Base-by-base conservation (phyloP, 2,329 filamentous ascomycete species). In the Arthrinium puccinioides region DNA sequence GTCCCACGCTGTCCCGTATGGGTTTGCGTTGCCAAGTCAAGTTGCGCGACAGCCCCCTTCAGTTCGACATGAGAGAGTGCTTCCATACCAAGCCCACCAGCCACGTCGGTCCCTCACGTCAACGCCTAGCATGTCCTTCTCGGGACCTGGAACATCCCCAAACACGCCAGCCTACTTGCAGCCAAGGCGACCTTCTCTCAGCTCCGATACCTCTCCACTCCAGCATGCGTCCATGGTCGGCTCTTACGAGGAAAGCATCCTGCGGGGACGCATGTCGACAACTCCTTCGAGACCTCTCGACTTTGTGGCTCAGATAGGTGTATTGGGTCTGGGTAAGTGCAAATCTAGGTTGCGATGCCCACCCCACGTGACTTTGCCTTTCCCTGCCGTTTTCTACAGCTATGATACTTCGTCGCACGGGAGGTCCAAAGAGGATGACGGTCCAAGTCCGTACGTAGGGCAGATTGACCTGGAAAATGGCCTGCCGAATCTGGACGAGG, bases 141-240 rank as follows among this genome's bases (percentile, higher is more conserved):
- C 66, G 44, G 45, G 57, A 25, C 42, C 60, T 4, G 59, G 58
- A 13, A 54, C 63, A 21, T 67, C 68, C 16, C 67, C 76, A 13
- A 69, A 74, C 35, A 70, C 70, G 5, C 68, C 74, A 2, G 61
- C 63, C 1, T 60, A 71, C 30, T 52, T 73, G 8, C 69, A 72
- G 4, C 67, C 77, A 3, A 72, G 87, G 29, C 67, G 76, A 8
- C 80, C 82, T 0, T 96, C 89, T 0, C 67, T 86, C 31, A 73
- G 76, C 13, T 79, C 82, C 1, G 89, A 95, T 31, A 65, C 70
- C 3, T 87, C 87, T 3, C 82, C 87, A 4, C 66, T 92, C 20
- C 85, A 90, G 39, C 87, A 94, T 60, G 89, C 90, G 8, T 89
- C 89, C 4, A 94, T 98, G 84, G 90, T 97, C 3, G 92, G 92